Conservation (phyloP, 768 basidiomycete genomes). For the Baorangia bicolor region DNA sequence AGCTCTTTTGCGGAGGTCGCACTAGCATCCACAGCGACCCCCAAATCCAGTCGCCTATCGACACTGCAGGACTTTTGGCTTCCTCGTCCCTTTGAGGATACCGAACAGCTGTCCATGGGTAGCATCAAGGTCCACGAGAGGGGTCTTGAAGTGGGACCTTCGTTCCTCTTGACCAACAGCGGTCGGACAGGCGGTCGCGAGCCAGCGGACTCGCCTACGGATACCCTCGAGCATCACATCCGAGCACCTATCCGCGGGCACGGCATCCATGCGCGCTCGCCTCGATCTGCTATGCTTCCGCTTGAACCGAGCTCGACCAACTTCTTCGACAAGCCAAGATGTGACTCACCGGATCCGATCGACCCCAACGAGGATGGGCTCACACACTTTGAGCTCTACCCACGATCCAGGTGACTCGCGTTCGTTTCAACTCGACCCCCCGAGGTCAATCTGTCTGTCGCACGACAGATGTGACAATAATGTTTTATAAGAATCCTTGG, state of each 20-base stretch:
- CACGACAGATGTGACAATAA: neutral
- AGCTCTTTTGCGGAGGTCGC: slow-evolving; percentile 21
- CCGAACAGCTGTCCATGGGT: neutral
- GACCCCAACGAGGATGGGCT: neutral
- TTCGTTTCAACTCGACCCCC: neutral
- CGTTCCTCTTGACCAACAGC: neutral
- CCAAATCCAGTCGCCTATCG: slow-evolving; percentile 10
- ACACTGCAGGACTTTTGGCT: slow-evolving; percentile 14
- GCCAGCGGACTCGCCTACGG: neutral
- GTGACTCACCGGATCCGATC: slow-evolving; percentile 26
- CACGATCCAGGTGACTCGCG: neutral
- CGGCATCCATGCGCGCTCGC: neutral
- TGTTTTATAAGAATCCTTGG: neutral
- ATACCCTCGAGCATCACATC: neutral
- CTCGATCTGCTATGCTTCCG: neutral
- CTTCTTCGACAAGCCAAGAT: slow-evolving; percentile 12
- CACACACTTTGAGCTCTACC: neutral
- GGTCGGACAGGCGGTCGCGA: slow-evolving; percentile 1
- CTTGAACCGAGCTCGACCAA: slow-evolving; percentile 2
- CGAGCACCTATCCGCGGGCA: neutral
- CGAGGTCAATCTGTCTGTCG: neutral
- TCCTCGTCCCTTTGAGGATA: slow-evolving; percentile 23
- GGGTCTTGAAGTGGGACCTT: slow-evolving; percentile 15
- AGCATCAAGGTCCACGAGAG: slow-evolving; percentile 14
- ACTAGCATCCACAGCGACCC: slow-evolving; percentile 2